Evolutionary conservation across 257 asterid species (phyloP).

Genomic region (Solanum pennellii): DNA sequence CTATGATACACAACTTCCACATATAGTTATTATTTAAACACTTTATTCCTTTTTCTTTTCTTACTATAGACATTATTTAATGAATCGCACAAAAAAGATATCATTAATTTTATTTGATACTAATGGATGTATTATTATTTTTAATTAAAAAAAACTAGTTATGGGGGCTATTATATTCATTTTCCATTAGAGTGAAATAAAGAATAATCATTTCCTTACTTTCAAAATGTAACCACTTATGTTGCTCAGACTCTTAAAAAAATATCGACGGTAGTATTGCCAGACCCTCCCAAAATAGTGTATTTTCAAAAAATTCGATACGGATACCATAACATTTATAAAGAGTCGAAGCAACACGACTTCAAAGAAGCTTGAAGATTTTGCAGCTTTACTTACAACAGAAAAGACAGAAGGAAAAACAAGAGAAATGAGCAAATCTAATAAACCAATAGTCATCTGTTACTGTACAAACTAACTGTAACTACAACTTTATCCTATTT

Average conservation of each 20-base stretch:
- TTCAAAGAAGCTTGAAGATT: neutral
- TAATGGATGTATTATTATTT: neutral
- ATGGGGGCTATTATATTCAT: neutral
- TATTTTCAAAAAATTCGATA: neutral
- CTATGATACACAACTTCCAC: neutral
- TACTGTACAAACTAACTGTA: neutral
- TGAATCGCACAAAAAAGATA: neutral
- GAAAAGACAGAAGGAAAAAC: neutral
- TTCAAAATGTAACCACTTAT: too few relatives aligned
- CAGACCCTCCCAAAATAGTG: neutral
- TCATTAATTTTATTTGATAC: neutral
- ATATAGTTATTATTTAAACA: neutral
- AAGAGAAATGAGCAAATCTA: neutral
- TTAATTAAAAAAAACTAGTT: neutral
- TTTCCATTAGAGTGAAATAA: neutral
- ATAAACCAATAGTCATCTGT: neutral
- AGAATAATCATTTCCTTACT: neutral
- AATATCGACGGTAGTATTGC: accelerated
- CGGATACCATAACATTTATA: neutral
- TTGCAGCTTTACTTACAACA: neutral
- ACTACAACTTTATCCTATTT: neutral
- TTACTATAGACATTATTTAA: neutral
- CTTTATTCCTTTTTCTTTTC: neutral
- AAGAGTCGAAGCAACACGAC: neutral
- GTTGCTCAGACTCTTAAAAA: neutral